These are phyloP conservation scores for Hamigera avellanea DNA, from an alignment of 495 filamentous ascomycete species.

Conservation along the genomic window DNA sequence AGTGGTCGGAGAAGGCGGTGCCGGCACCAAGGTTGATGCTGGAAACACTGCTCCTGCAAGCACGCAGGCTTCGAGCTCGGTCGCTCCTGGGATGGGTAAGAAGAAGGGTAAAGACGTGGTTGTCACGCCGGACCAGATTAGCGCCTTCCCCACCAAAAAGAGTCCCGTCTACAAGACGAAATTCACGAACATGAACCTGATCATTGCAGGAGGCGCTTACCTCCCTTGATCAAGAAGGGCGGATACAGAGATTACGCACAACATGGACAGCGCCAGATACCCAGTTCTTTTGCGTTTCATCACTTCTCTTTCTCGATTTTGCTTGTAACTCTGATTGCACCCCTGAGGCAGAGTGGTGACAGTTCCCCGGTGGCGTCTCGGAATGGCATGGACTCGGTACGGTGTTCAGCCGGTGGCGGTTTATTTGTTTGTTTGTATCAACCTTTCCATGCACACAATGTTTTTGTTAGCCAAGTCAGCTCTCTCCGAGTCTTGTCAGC, in stretches of 20 bases:
- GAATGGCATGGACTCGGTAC: too few species aligned
- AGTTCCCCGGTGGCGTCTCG: too few species aligned
- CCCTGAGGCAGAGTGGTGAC: background rate
- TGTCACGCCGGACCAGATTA: conserved; percentile 86
- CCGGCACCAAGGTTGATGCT: conserved; percentile 41
- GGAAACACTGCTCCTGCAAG: conserved; percentile 21
- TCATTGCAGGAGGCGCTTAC: conserved; percentile 80
- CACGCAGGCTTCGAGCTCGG: conserved; percentile 24
- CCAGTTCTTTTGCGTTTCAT: conserved; percentile 8
- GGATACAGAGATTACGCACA: background rate
- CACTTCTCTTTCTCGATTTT: background rate
- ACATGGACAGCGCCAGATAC: conserved; percentile 17
- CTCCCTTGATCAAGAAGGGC: conserved; percentile 34
- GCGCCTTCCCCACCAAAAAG: conserved; percentile 89
- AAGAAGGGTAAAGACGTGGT: conserved; percentile 85
- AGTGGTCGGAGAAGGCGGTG: conserved; percentile 42
- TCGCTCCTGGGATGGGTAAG: conserved; percentile 45
- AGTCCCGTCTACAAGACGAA: conserved; percentile 86
- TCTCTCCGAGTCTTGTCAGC: too few species aligned
- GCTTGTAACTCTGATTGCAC: too few species aligned
- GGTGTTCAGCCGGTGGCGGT: too few species aligned
- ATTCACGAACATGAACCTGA: conserved; percentile 87
- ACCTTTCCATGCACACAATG: too few species aligned
- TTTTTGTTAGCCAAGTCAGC: too few species aligned
- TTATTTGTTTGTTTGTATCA: too few species aligned